Evolutionary conservation across 2,329 filamentous ascomycete genomes (phyloP).

Genomic region (Basipetospora chlamydospora): DNA sequence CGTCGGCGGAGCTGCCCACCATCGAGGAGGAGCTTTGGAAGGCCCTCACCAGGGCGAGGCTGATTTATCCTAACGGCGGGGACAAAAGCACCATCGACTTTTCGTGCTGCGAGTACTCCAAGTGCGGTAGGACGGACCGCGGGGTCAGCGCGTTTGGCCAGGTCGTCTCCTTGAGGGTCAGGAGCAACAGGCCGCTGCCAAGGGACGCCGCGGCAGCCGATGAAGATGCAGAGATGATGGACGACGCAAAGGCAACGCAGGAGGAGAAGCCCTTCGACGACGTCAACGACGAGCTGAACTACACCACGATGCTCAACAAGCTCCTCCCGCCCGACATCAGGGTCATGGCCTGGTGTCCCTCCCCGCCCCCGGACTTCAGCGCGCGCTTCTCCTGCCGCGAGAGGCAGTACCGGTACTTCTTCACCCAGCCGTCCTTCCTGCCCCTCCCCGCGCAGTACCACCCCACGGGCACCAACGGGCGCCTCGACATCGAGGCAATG

Average conservation of each 20-base stretch:
- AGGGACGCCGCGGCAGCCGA: conserved; percentile 10
- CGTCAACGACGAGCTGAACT: conserved; percentile 68
- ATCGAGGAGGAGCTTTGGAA: conserved; percentile 93
- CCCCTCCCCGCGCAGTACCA: conserved; percentile 31
- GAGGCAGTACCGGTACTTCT: conserved; percentile 90
- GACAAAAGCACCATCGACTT: conserved; percentile 55
- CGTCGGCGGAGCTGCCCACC: conserved; percentile 56
- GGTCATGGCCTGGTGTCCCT: conserved; percentile 83
- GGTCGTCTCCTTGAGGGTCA: conserved; percentile 69
- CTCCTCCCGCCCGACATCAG: conserved; percentile 82
- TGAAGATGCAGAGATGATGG: conserved; percentile 10
- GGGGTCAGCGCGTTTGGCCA: conserved; percentile 96
- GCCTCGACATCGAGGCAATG: conserved; percentile 84
- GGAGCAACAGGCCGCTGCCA: conserved; percentile 58
- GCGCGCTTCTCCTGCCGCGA: conserved; percentile 88
- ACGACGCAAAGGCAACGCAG: conserved; percentile 12
- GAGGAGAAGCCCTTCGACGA: conserved; percentile 40
- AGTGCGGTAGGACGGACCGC: conserved; percentile 83
- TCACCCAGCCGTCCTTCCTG: conserved; percentile 80
- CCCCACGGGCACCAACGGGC: conserved; percentile 32
- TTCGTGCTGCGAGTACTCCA: conserved; percentile 78
- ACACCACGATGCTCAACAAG: conserved; percentile 70
- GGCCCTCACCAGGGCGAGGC: conserved; percentile 63
- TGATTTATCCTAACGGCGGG: conserved; percentile 69
- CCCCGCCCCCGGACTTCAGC: conserved; percentile 65